Base-by-base conservation (phyloP, 2,329 filamentous ascomycete species). In the Sporothrix globosa region DNA sequence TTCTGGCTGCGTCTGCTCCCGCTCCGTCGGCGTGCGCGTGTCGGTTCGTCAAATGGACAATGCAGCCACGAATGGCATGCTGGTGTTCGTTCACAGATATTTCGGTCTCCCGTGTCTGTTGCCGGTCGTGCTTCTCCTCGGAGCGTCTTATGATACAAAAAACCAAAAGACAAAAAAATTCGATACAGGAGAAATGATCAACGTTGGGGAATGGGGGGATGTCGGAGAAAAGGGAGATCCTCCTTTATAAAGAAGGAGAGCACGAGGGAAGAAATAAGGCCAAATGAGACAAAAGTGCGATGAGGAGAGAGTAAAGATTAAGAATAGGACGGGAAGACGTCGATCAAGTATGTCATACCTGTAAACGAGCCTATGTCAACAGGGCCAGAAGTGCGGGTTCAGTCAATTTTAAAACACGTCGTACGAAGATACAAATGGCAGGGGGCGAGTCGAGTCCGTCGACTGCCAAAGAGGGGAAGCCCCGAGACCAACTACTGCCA, bases 331-430 rank as follows among this genome's bases (percentile, higher is more conserved):
- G 17, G 24, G 44, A 50, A 50, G 61, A 65, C 44, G 27, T 34
- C 46, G 46, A 65, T 34, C 44, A 50, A 63, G 41, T n/a, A 58
- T 13, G 27, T 11, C 30, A 14, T 46, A 19, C 13, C 17, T 3
- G 27, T 3, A 61, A 48, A 65, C 27, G 39, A 30, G 41, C n/a
- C 27, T 30, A 41, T 21, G 24, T 24, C 21, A 48, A n/a, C 41
- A 17, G 41, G 21, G 7, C 46, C 61, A 27, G 9, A 44, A 65
- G 30, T 46, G 48, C 50, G 50, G 50, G 50, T 27, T 56, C 50
- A 46, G 27, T 54, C 65, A 67, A 19, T 44, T 54, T 56, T n/a
- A 67, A 56, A 61, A 44, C 44, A 14, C 17, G 21, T 24, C 41
- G 34, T 39, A 41, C 56, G 9, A 27, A 11, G 10, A 19, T 39